Evolutionary conservation across 2,329 filamentous ascomycete genomes (phyloP).

Genomic region (Fusarium penzigii): DNA sequence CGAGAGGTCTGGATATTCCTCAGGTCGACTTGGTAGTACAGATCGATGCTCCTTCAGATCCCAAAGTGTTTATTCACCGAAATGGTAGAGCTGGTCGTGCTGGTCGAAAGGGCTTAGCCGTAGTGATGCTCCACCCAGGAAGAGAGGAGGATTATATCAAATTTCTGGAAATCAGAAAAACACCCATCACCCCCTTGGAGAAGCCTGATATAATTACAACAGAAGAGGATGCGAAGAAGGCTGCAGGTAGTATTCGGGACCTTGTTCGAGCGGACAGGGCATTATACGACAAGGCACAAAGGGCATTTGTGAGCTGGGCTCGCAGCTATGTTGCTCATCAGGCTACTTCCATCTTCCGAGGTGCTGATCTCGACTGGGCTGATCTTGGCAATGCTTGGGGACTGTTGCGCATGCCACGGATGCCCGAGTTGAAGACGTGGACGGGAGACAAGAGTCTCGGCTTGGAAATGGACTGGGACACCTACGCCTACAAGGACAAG

Average conservation of each 20-base stretch:
- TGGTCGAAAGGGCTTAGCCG: slow-evolving; percentile 79
- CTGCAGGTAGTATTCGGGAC: slow-evolving; percentile 62
- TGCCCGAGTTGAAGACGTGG: slow-evolving; percentile 84
- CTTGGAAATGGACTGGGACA: slow-evolving; percentile 65
- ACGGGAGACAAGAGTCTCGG: slow-evolving; percentile 66
- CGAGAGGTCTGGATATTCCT: slow-evolving; percentile 87
- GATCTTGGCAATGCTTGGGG: slow-evolving; percentile 84
- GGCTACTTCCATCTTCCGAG: slow-evolving; percentile 86
- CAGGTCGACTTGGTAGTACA: slow-evolving; percentile 90
- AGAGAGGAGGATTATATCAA: slow-evolving; percentile 87
- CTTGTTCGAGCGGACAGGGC: slow-evolving; percentile 53
- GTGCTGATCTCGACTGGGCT: slow-evolving; percentile 80
- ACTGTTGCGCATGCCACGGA: slow-evolving; percentile 81
- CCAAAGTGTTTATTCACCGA: slow-evolving; percentile 93
- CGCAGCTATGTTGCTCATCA: slow-evolving; percentile 90
- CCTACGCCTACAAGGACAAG: slow-evolving; percentile 72
- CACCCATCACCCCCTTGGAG: slow-evolving; percentile 69
- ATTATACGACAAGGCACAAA: slow-evolving; percentile 84
- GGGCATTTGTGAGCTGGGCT: slow-evolving; percentile 91
- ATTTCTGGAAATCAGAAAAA: slow-evolving; percentile 85
- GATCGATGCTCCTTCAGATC: slow-evolving; percentile 79
- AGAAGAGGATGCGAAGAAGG: slow-evolving; percentile 58
- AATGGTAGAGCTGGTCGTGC: slow-evolving; percentile 89
- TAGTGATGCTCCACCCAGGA: slow-evolving; percentile 83
- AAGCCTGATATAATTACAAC: slow-evolving; percentile 58